phyloP scores from a whole-genome alignment of 2,329 filamentous ascomycete species.

The Ascochyta clinopodiicola region DNA sequence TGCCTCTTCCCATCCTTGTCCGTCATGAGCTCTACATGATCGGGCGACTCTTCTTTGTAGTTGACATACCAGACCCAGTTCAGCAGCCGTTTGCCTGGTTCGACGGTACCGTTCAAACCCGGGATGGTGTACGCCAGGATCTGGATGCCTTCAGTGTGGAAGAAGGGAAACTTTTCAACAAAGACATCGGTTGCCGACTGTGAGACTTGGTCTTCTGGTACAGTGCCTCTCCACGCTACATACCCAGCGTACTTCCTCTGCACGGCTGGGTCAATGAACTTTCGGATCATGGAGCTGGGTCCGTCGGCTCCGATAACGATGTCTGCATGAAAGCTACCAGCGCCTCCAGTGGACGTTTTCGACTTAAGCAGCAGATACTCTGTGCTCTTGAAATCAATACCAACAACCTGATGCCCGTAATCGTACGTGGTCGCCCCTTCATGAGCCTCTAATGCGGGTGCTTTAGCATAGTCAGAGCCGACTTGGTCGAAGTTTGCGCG shows the following conservation, averaged over 20 bases:
- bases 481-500: constrained; percentile 35
- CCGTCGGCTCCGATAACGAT: constrained; percentile 37
- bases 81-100: constrained; percentile 49
- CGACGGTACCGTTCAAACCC: constrained; percentile 46
- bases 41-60: constrained; percentile 42
- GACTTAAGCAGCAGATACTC: background rate
- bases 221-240: constrained; percentile 37
- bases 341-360: constrained; percentile 7
- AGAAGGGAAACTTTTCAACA: constrained; percentile 29
- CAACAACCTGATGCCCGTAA: constrained; percentile 26
- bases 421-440: constrained; percentile 26
- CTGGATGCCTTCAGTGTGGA: constrained; percentile 22
- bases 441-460: constrained; percentile 15
- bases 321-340: constrained; percentile 21
- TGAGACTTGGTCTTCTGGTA: constrained; percentile 27
- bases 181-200: constrained; percentile 21
- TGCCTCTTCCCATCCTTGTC: constrained; percentile 50
- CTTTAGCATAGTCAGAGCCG: constrained; percentile 27
- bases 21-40: constrained; percentile 52
- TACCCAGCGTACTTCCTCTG: constrained; percentile 35
- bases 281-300: constrained; percentile 30
- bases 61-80: constrained; percentile 58
- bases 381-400: constrained; percentile 13
- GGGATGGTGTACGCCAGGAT: constrained; percentile 52
- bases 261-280: constrained; percentile 18